Conservation (phyloP, 2,329 filamentous ascomycete genomes). For the Leptographium galeiforme region DNA sequence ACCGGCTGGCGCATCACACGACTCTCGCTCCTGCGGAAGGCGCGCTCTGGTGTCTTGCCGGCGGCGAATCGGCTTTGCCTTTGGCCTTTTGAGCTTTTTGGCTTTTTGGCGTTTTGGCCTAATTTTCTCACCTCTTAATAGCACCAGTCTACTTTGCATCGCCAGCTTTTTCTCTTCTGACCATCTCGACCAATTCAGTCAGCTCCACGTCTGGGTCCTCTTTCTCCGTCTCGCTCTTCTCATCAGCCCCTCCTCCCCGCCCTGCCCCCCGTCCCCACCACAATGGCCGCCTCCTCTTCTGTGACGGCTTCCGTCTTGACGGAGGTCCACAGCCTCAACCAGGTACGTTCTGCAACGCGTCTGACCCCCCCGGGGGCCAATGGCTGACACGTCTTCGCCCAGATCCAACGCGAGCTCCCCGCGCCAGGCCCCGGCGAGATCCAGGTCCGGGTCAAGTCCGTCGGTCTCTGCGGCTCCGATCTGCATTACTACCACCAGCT, state of each 20-base stretch:
- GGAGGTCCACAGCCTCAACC: background rate
- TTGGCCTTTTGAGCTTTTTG: too few relatives aligned
- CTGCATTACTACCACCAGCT: slow-evolving; percentile 27
- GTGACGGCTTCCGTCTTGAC: slow-evolving; percentile 6
- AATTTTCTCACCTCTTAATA: background rate
- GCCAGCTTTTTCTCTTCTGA: too few relatives aligned
- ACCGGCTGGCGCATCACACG: too few relatives aligned
- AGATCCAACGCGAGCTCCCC: slow-evolving; percentile 22
- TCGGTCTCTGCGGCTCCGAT: slow-evolving; percentile 53
- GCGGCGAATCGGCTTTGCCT: too few relatives aligned
- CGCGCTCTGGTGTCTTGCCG: too few relatives aligned
- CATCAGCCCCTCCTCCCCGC: too few relatives aligned
- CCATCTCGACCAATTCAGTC: too few relatives aligned
- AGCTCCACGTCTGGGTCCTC: background rate
- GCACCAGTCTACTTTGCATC: background rate
- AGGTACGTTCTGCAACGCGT: background rate
- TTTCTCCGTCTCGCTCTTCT: background rate
- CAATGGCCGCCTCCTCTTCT: slow-evolving; percentile 1
- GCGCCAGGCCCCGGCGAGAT: slow-evolving; percentile 39
- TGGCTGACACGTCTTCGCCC: background rate
- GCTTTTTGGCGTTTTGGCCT: background rate
- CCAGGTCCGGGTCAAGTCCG: slow-evolving; percentile 43
- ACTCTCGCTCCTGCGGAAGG: too few relatives aligned
- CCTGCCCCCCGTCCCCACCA: background rate
- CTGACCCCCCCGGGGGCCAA: background rate